Evolutionary conservation across 2,329 filamentous ascomycete genomes (phyloP).

Genomic region (Cladosporium sp.): DNA sequence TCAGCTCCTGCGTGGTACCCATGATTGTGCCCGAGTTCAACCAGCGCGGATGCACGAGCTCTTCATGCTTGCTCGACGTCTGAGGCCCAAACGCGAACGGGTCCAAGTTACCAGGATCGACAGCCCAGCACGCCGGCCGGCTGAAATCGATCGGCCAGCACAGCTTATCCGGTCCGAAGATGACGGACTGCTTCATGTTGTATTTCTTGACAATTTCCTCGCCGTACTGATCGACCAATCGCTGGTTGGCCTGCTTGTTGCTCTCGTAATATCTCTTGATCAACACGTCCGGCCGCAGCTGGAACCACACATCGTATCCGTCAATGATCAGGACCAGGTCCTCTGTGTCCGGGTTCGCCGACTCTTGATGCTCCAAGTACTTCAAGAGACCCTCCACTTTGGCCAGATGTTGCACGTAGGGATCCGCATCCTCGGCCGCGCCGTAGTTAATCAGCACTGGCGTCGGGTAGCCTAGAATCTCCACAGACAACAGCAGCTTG

Average conservation of each 20-base stretch:
- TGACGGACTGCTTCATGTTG: constrained; percentile 27
- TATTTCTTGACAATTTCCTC: constrained; percentile 32
- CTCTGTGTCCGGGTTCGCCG: constrained; percentile 41
- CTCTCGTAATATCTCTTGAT: constrained; percentile 58
- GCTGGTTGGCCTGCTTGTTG: constrained; percentile 48
- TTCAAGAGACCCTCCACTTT: constrained; percentile 44
- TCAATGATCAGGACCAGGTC: constrained; percentile 63
- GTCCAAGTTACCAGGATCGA: constrained; percentile 23
- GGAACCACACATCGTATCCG: constrained; percentile 60
- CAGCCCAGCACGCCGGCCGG: constrained; percentile 30
- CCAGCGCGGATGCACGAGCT: constrained; percentile 44
- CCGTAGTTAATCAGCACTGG: constrained; percentile 51
- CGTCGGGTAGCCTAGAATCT: constrained; percentile 57
- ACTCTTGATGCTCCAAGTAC: constrained; percentile 37
- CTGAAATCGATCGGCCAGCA: constrained; percentile 30
- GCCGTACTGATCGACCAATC: constrained; percentile 28
- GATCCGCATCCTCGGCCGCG: constrained; percentile 26
- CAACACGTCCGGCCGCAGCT: constrained; percentile 59
- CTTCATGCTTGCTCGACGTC: constrained; percentile 38
- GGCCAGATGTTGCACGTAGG: constrained; percentile 41
- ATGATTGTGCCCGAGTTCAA: constrained; percentile 47
- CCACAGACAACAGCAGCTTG: constrained; percentile 53
- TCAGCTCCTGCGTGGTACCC: constrained; percentile 30
- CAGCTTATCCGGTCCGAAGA: constrained; percentile 32
- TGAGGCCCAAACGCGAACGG: constrained; percentile 44